Conservation (phyloP, 2,329 filamentous ascomycete species). For the Arachnomyces sp. region DNA sequence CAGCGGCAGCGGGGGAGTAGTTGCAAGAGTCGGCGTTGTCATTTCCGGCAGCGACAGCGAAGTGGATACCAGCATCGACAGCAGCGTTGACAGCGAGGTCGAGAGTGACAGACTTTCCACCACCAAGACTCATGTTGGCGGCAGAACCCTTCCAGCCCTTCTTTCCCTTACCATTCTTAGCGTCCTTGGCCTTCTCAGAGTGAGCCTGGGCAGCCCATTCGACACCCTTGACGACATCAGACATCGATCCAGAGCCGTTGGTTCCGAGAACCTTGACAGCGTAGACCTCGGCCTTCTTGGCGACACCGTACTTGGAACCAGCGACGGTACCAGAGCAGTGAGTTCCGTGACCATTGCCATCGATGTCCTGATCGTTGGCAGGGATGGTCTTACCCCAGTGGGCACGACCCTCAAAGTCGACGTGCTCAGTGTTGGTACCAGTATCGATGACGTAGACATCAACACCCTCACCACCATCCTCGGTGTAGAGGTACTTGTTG, state of each 20-base stretch:
- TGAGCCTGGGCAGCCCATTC: conserved; percentile 85
- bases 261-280: conserved; percentile 97
- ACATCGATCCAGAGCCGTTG: conserved; percentile 97
- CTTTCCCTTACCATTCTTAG: conserved; percentile 76
- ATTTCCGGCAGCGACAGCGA: conserved; percentile 95
- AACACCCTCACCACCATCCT: conserved; percentile 88
- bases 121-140: conserved; percentile 98
- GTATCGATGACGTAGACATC: conserved; percentile 99
- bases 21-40: conserved; percentile 99
- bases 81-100: conserved; percentile 91
- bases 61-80: conserved; percentile 86
- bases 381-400: conserved; percentile 97
- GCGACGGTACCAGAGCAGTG: conserved; percentile 98
- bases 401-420: conserved; percentile 94
- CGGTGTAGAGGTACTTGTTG: conserved; percentile 95
- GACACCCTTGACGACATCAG: conserved; percentile 95
- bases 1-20: conserved; percentile 92
- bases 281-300: conserved; percentile 95
- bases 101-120: conserved; percentile 88
- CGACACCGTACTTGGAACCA: conserved; percentile 98
- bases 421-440: conserved; percentile 85
- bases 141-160: conserved; percentile 98
- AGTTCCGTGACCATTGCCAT: conserved; percentile 97
- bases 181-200: conserved; percentile 61
- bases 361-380: conserved; percentile 68